Evolutionary conservation across 805 yeast species (phyloP), one percentile per base, ranked within the genome.

Genomic region (Starmera amethionina): DNA sequence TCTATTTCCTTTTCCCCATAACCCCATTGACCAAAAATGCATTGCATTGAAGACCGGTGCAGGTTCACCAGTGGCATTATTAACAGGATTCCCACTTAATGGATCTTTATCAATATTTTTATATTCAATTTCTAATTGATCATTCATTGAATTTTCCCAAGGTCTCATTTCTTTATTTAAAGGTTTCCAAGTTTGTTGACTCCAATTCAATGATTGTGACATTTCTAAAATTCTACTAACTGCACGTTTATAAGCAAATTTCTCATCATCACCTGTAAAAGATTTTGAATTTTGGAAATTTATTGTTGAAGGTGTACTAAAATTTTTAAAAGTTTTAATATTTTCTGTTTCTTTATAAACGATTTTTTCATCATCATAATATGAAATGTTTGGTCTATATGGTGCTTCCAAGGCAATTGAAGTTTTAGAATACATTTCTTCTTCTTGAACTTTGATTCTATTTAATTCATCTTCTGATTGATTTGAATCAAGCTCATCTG

Each of bases 201-300:
- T 67, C 82, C 85, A 81, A 28, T 53, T 40, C 30, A 58, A 62
- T 0, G 77, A 70, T 1, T 70, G 66, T 4, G 74, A 69, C 80
- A 76, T 76, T 47, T 76, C 82, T 39, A 67, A 65, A 31, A 82
- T 67, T 46, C 89, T 61, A 49, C 80, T 75, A 1, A 80, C 78
- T 0, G 89, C 88, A 47, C 89, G 60, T 45, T 75, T 76, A 50
- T 72, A 81, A 4, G 89, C 87, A 59, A 81, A 81, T 59, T 70
- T 70, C 52, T 82, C 89, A 57, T 81, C 89, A 49, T 82, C 86
- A 19, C 89, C 89, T 0, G 87, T 81, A 49, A 81, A 82, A 9
- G 77, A 75, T 10, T 65, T 62, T 15, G 69, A 54, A 39, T 77
- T 67, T 12, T 70, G 64, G 47, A 67, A 76, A 48, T 75, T 64